A percentile compares a stretch with the other conserved stretches of the same genome.
These are phyloP conservation scores for Nepenthes mirabilis DNA, from an alignment of 148 eudicot genomes.

Conservation along the genomic window DNA sequence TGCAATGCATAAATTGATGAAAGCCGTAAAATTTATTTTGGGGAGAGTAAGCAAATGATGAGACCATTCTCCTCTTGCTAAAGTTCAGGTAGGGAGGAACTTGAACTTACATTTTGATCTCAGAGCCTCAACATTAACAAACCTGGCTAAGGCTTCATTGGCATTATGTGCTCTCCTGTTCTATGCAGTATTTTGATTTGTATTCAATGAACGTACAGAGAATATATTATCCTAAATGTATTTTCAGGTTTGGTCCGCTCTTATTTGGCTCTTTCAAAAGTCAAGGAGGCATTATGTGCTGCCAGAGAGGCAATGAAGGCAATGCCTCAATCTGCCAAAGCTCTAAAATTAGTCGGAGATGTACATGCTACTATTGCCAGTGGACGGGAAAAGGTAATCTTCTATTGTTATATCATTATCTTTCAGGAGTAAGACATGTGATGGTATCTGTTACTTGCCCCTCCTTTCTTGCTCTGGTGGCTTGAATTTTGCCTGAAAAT, in stretches of 20 bases:
- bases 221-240: background rate
- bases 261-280: constrained; percentile 77
- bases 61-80: no score
- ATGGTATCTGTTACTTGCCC: background rate
- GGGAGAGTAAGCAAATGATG: no score
- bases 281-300: constrained; percentile 80
- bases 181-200: no score
- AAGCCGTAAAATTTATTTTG: no score
- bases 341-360: constrained; percentile 93
- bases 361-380: constrained; percentile 84
- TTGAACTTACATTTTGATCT: no score
- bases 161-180: no score
- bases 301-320: constrained; percentile 98
- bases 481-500: no score
- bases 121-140: no score
- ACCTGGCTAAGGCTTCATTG: no score
- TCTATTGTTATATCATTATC: background rate
- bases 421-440: background rate
- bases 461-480: background rate
- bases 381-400: constrained; percentile 80
- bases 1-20: background rate
- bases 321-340: constrained; percentile 93
- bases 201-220: background rate
- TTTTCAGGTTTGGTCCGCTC: constrained; percentile 80
- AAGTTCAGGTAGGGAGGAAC: no score